Percentiles rank a stretch among this genome's conserved stretches.
phyloP scores from a whole-genome alignment of 768 basidiomycete genomes.

The Boletus sp. region DNA sequence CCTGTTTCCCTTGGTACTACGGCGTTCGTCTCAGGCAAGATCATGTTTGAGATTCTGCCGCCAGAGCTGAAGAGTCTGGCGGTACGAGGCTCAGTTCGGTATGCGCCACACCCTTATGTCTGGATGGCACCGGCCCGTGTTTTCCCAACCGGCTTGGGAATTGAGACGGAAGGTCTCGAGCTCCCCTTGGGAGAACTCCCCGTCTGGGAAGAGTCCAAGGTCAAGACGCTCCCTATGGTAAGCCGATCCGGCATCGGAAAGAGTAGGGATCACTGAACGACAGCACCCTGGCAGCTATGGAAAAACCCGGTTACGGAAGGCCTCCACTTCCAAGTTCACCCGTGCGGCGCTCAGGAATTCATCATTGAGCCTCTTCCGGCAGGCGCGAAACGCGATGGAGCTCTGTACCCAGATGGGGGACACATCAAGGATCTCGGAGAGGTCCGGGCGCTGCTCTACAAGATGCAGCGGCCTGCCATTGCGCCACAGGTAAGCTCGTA shows the following conservation, averaged over 20 bases:
- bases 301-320: slow-evolving; percentile 84
- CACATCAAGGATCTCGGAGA: slow-evolving; percentile 68
- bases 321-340: slow-evolving; percentile 89
- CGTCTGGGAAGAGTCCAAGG: slow-evolving; percentile 69
- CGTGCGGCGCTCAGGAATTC: slow-evolving; percentile 66
- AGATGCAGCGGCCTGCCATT: slow-evolving; percentile 90
- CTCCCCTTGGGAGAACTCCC: slow-evolving; percentile 64
- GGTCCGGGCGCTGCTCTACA: slow-evolving; percentile 76
- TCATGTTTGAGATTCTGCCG: slow-evolving; percentile 80
- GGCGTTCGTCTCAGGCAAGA: slow-evolving; percentile 77
- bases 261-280: neutral
- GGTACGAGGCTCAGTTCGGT: slow-evolving; percentile 69
- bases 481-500: slow-evolving; percentile 54
- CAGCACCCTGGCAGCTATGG: slow-evolving; percentile 57
- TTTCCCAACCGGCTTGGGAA: slow-evolving; percentile 74
- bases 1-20: slow-evolving; percentile 86
- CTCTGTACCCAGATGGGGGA: slow-evolving; percentile 81
- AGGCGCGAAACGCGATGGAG: slow-evolving; percentile 52
- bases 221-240: slow-evolving; percentile 70
- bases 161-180: slow-evolving; percentile 77
- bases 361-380: slow-evolving; percentile 68
- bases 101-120: slow-evolving; percentile 83
- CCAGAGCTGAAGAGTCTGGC: slow-evolving; percentile 73
- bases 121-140: slow-evolving; percentile 85
- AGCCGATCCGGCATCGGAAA: slow-evolving; percentile 13